A percentile compares a stretch with the other conserved stretches of the same genome.
Conservation (phyloP, 2,329 filamentous ascomycete genomes). For the Microcera coccophila region DNA sequence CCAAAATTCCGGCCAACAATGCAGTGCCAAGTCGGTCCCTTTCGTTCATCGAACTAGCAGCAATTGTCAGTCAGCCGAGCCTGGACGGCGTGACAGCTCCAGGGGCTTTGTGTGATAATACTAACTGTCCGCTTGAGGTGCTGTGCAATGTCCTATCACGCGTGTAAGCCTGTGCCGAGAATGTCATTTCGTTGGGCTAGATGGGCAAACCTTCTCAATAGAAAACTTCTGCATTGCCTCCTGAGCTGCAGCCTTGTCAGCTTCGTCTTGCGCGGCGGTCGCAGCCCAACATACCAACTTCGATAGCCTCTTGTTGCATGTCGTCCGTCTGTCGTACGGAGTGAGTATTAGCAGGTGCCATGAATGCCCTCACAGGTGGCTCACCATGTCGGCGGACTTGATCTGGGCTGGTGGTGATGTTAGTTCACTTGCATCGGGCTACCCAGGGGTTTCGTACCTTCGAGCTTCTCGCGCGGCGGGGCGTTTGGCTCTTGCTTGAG, state of each 20-base stretch:
- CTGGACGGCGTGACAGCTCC: background rate
- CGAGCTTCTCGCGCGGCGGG: conserved; percentile 68
- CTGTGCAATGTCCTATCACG: conserved; percentile 79
- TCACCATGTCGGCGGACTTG: conserved; percentile 98
- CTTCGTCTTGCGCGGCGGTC: conserved; percentile 8
- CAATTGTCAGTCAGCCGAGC: conserved; percentile 10
- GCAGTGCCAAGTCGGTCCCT: conserved; percentile 98
- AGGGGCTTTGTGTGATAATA: conserved; percentile 7
- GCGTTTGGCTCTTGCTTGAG: conserved; percentile 35
- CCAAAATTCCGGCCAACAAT: conserved; percentile 98
- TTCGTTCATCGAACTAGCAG: conserved; percentile 85
- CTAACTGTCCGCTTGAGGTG: conserved; percentile 87
- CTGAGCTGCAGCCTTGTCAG: conserved; percentile 46
- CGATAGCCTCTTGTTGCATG: conserved; percentile 93
- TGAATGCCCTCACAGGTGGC: conserved; percentile 21
- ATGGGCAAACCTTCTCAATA: conserved; percentile 52
- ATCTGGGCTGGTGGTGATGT: conserved; percentile 71
- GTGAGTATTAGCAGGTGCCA: conserved; percentile 26
- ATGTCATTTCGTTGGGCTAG: background rate
- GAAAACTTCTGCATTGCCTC: conserved; percentile 62
- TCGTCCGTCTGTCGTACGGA: conserved; percentile 71
- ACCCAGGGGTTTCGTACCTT: conserved; percentile 51
- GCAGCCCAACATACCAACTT: conserved; percentile 70
- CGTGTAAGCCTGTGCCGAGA: conserved; percentile 13
- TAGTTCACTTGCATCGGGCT: conserved; percentile 3